These are phyloP conservation scores for Pythium dissimile DNA, from an alignment of 352 stramenopile species.

Conservation along the genomic window DNA sequence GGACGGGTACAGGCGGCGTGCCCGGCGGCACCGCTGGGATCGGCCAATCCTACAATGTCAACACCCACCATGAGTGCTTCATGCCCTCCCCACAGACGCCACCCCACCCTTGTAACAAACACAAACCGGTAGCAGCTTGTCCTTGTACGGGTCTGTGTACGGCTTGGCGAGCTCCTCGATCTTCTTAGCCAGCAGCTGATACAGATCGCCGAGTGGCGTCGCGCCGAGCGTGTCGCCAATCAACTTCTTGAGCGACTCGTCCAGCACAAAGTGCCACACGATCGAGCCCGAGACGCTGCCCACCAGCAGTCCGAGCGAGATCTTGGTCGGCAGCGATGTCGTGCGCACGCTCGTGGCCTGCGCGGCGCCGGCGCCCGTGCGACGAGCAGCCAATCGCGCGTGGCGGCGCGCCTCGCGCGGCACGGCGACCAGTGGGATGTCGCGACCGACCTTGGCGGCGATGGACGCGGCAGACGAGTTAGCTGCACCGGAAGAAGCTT, in stretches of 20 bases:
- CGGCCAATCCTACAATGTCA: constrained; percentile 64
- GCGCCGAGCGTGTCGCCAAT: constrained; percentile 42
- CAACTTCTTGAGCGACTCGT: constrained; percentile 44
- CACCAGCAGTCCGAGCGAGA: constrained; percentile 61
- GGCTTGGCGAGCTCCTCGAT: constrained; percentile 68
- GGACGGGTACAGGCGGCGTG: constrained; percentile 73
- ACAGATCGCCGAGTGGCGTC: constrained; percentile 69
- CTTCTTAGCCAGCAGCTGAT: constrained; percentile 50
- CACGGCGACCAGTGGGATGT: constrained; percentile 55
- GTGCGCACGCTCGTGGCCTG: constrained; percentile 57
- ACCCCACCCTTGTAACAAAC: neutral
- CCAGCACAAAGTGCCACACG: constrained; percentile 73
- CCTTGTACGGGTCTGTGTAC: constrained; percentile 77
- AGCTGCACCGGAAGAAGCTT: neutral
- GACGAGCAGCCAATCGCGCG: constrained; percentile 39
- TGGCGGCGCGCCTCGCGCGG: constrained; percentile 59
- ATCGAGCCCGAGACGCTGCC: constrained; percentile 62
- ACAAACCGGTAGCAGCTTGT: constrained; percentile 71
- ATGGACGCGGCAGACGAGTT: constrained; percentile 7
- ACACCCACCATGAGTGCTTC: neutral
- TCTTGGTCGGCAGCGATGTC: constrained; percentile 67
- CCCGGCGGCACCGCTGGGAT: constrained; percentile 74
- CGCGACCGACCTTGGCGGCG: constrained; percentile 38
- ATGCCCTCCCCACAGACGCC: neutral
- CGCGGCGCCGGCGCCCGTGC: constrained; percentile 21